Evolutionary conservation across 768 basidiomycete genomes (phyloP).

Genomic region (Rhizopogon vesiculosus): DNA sequence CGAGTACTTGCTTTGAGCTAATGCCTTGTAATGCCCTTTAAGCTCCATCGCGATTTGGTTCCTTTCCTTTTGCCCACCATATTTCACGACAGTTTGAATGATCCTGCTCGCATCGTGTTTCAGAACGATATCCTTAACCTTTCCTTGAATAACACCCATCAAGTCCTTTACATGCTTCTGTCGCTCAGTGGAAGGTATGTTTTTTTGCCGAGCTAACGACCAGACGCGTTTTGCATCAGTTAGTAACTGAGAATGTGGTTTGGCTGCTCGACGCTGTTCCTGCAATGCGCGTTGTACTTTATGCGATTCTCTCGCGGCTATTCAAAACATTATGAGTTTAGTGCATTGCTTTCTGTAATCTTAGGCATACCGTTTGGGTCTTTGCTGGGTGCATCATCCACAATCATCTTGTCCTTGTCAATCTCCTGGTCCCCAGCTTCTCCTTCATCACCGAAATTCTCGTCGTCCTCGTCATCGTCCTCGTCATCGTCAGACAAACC

Average conservation of each 20-base stretch:
- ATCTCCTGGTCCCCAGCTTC: conserved; percentile 29
- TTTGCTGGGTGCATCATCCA: conserved; percentile 30
- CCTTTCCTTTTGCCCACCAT: conserved; percentile 68
- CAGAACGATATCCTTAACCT: conserved; percentile 79
- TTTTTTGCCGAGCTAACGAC: conserved; percentile 71
- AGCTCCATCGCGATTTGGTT: conserved; percentile 81
- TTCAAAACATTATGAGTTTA: neutral
- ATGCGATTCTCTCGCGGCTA: conserved; percentile 66
- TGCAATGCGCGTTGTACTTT: conserved; percentile 63
- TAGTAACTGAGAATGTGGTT: conserved; percentile 71
- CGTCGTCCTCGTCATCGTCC: conserved; percentile 34
- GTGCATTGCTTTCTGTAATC: conserved; percentile 1
- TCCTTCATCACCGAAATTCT: conserved; percentile 31
- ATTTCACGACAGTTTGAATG: conserved; percentile 77
- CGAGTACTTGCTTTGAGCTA: conserved; percentile 87
- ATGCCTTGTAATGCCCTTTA: conserved; percentile 70
- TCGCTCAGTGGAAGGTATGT: conserved; percentile 64
- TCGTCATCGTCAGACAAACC: conserved; percentile 37
- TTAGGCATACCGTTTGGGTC: conserved; percentile 55
- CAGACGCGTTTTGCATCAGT: conserved; percentile 72
- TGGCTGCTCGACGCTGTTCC: conserved; percentile 69
- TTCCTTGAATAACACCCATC: conserved; percentile 73
- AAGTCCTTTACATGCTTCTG: conserved; percentile 70
- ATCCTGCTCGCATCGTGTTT: conserved; percentile 93
- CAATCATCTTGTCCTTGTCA: conserved; percentile 27